Percentiles rank a stretch among this genome's conserved stretches.
phyloP scores from a whole-genome alignment of 2,329 filamentous ascomycete species.

The Exophiala dermatitidis region DNA sequence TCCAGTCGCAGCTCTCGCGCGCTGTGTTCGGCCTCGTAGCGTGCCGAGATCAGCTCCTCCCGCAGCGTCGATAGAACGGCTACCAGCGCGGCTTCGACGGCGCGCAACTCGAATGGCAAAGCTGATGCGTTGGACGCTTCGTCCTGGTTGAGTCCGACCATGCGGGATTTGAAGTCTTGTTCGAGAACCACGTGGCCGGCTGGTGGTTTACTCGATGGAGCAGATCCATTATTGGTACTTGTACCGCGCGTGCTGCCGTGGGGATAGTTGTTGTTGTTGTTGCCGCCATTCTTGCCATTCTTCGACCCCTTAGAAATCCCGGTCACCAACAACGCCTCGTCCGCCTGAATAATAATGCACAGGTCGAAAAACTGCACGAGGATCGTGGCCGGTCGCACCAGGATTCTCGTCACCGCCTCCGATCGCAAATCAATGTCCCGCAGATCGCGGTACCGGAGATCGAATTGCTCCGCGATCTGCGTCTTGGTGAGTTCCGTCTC shows the following conservation, averaged over 20 bases:
- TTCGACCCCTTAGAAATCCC: background rate
- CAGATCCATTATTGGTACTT: too few relatives aligned
- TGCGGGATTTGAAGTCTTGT: constrained; percentile 28
- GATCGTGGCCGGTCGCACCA: constrained; percentile 31
- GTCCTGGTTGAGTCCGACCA: constrained; percentile 14
- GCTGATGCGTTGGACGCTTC: constrained; percentile 21
- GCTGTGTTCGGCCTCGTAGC: constrained; percentile 12
- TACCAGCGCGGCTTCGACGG: constrained; percentile 33
- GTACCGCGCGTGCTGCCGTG: too few relatives aligned
- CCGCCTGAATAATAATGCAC: constrained; percentile 32
- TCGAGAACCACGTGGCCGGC: constrained; percentile 17
- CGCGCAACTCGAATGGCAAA: constrained; percentile 33
- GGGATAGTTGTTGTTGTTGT: constrained; percentile 6
- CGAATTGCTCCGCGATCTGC: constrained; percentile 18
- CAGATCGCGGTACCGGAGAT: constrained; percentile 30
- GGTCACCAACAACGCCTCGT: constrained; percentile 31
- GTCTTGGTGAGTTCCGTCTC: constrained; percentile 16
- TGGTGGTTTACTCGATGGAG: too few relatives aligned
- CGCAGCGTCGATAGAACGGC: constrained; percentile 32
- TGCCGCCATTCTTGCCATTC: constrained; percentile 18
- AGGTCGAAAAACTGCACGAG: constrained; percentile 34
- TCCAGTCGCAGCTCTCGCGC: constrained; percentile 11
- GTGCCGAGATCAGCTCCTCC: constrained; percentile 24
- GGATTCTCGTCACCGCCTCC: constrained; percentile 32
- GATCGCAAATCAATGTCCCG: constrained; percentile 33